A percentile compares a stretch with the other conserved stretches of the same genome.
These are phyloP conservation scores for Pythium chondricola DNA, from an alignment of 352 stramenopile genomes.

Conservation along the genomic window DNA sequence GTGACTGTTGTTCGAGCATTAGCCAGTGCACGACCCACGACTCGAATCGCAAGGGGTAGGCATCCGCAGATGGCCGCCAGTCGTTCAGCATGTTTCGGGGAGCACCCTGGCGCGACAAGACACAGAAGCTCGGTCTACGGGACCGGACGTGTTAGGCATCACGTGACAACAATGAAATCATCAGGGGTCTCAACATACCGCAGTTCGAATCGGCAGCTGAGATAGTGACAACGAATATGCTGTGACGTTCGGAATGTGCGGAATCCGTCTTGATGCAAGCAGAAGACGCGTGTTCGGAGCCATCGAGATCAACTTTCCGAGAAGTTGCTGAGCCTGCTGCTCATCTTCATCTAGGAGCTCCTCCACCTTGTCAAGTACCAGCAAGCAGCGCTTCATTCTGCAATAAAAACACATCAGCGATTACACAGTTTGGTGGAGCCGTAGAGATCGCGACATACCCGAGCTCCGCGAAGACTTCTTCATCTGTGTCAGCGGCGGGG, in stretches of 20 bases:
- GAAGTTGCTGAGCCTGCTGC: slow-evolving; percentile 57
- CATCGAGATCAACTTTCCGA: slow-evolving; percentile 65
- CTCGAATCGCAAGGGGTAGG: slow-evolving; percentile 73
- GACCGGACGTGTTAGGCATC: too few relatives aligned
- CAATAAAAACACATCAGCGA: background rate
- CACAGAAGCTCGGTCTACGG: slow-evolving; percentile 61
- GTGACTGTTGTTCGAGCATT: slow-evolving; percentile 70
- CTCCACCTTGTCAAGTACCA: slow-evolving; percentile 79
- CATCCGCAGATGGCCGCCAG: slow-evolving; percentile 72
- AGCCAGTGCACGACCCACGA: slow-evolving; percentile 66
- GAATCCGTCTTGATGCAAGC: slow-evolving; percentile 61
- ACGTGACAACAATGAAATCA: too few relatives aligned
- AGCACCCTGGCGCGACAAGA: slow-evolving; percentile 58
- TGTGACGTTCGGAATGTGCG: slow-evolving; percentile 73
- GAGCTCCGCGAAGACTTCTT: slow-evolving; percentile 75
- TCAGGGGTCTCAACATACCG: too few relatives aligned
- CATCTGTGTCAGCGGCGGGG: slow-evolving; percentile 59
- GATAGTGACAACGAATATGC: slow-evolving; percentile 71
- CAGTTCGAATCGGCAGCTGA: slow-evolving; percentile 61
- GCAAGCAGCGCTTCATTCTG: slow-evolving; percentile 57
- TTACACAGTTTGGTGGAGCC: background rate
- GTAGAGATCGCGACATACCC: slow-evolving; percentile 22
- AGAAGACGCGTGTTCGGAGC: slow-evolving; percentile 62
- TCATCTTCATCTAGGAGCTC: slow-evolving; percentile 74
- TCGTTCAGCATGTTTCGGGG: slow-evolving; percentile 44